Evolutionary conservation across 2,329 filamentous ascomycete species (phyloP), one percentile per base, ranked within the genome.

Genomic region (Sodiomyces alkalinus): DNA sequence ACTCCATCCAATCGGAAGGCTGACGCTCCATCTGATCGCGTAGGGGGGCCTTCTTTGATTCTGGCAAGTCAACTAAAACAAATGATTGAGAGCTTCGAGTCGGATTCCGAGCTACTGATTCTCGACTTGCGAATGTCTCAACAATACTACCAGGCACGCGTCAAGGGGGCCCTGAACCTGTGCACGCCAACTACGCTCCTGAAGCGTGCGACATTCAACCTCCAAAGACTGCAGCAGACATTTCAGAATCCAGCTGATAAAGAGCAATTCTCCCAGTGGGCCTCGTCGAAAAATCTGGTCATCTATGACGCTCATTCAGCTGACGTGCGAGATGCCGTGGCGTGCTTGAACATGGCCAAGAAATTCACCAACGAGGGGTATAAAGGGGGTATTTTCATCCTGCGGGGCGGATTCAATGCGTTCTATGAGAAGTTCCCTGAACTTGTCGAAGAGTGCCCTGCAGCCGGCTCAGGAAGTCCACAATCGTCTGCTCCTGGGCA

Each of bases 181-280:
- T 96, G 90, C 46, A 92, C 96, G 35, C 90, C 90, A 0, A 96
- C 90, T 0, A 96, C 87, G 0, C 58, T 98, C 10, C 56, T 98
- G 12, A 96, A 96, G 52, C 68, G 90, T 27, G 76, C 82, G 1
- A 92, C 85, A 0, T 96, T 92, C 52, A 87, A 87, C 41, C 68
- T 92, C 9, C 66, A 85, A 36, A 94, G 92, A 47, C 60, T 98
- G 18, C 73, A 81, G 39, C 79, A 86, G 35, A 94, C 83, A 0
- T 92, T 98, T 46, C 78, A 81, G 35, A 68, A 67, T 10, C 68
- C 77, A 6, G 54, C 62, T 3, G 76, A 87, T 33, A 74, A 77
- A 38, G 61, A 62, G 7, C 77, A 64, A 33, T 94, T 98, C 43
- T 64, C 77, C 12, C 63, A 64, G 20, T 96, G 90, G 90, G 67